phyloP scores from a whole-genome alignment of 192 early-diverging fungal species.

The Backusella circina region DNA sequence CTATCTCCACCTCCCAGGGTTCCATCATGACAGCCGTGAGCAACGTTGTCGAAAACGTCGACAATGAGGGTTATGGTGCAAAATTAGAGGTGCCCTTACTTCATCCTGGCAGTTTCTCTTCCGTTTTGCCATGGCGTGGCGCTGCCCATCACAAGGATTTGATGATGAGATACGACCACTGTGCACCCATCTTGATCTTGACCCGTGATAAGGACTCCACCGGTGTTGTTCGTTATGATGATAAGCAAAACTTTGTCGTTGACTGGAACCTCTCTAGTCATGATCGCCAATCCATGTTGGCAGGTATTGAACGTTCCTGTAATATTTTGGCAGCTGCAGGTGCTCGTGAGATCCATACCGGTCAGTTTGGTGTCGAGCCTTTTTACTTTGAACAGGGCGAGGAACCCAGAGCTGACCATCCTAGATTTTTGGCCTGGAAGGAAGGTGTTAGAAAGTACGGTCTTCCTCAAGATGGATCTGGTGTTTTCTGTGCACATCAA shows the following conservation, averaged over 20 bases:
- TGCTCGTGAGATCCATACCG: constrained; percentile 52
- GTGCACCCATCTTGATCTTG: constrained; percentile 49
- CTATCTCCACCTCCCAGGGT: constrained; percentile 46
- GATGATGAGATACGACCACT: constrained; percentile 47
- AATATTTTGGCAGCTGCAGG: constrained; percentile 62
- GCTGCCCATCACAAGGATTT: constrained; percentile 48
- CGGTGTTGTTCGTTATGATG: constrained; percentile 42
- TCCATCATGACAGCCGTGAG: constrained; percentile 69
- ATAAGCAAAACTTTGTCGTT: constrained; percentile 37
- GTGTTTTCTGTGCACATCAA: constrained; percentile 61
- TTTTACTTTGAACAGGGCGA: constrained; percentile 34
- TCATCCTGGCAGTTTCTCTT: constrained; percentile 48
- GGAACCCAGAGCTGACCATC: constrained; percentile 30
- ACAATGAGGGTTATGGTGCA: constrained; percentile 62
- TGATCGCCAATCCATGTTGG: constrained; percentile 44
- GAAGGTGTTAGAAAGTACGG: constrained; percentile 29
- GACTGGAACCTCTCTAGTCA: constrained; percentile 51
- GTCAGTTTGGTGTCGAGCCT: constrained; percentile 41
- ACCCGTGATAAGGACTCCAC: constrained; percentile 57
- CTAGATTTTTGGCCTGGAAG: constrained; percentile 24
- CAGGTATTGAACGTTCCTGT: constrained; percentile 42
- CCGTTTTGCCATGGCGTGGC: constrained; percentile 44
- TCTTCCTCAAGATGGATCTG: constrained; percentile 28
- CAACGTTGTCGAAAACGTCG: constrained; percentile 51
- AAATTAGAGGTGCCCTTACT: constrained; percentile 59